Base-by-base conservation (phyloP, 2,329 filamentous ascomycete species). In the Microascus cirrosus region DNA sequence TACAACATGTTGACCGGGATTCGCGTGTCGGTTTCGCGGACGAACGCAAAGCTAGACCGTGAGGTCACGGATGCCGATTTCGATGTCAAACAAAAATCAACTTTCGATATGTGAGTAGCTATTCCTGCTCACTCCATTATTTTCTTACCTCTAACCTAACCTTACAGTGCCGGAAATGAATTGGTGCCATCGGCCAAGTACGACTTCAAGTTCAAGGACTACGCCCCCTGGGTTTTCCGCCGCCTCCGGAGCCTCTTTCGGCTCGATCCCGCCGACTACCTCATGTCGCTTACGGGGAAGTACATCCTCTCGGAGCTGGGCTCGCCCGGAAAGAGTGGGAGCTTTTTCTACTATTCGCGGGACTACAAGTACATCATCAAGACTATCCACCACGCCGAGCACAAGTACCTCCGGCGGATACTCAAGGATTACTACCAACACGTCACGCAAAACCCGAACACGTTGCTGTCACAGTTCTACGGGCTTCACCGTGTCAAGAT, bases 301-400 rank as follows among this genome's bases (percentile, higher is more conserved):
- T 99, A 99, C 73, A 97, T 99, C 58, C 80, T 99, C 62, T 97
- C 94, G 5, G 94, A 99, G 72, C 81, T 99, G 59, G 94, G 94
- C 39, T 97, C 94, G 3, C 94, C 94, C 1, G 94, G 94, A 60
- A 99, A 99, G 77, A 96, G 92, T 71, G 94, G 94, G 63, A 97
- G 92, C 72, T 99, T 99, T 76, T 99, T 99, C 76, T 99, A 99
- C 78, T 99, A 97, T 74, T 97, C 94, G 54, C 83, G 94, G 66
- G 94, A 99, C 74, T 99, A 99, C 80, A 97, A 96, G 74, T 99
- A 99, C 74, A 99, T 99, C 74, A 99, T 99, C 82, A 99, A 99
- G 75, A 99, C 94, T 24, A 97, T 99, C 64, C 94, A 99, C 70
- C 94, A 97, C 66, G 84, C 85, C 65, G 94, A 99, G 72, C 89